A percentile compares a stretch with the other conserved stretches of the same genome.
Evolutionary conservation across 257 asterid genomes (phyloP).

Genomic region (Verbascum thapsus): DNA sequence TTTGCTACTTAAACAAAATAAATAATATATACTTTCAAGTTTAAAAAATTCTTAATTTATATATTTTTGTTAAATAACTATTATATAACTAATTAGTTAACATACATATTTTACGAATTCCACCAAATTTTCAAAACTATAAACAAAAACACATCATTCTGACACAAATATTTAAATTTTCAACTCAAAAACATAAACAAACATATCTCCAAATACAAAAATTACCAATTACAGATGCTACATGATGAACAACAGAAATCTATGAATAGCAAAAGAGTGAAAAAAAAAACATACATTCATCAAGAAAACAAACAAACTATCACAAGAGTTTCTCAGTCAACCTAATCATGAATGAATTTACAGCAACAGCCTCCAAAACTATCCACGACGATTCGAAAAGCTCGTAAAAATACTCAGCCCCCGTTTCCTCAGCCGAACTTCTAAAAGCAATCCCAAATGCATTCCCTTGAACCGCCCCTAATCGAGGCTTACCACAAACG

Average conservation of each 20-base stretch:
- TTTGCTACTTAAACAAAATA: too few species aligned
- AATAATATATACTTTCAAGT: too few species aligned
- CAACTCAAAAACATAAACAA: too few species aligned
- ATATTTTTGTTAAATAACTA: too few species aligned
- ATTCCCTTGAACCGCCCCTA: constrained; percentile 94
- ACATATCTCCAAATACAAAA: too few species aligned
- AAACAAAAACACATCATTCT: too few species aligned
- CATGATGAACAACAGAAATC: constrained; percentile 35
- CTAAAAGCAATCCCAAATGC: constrained; percentile 93
- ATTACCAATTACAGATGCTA: too few species aligned
- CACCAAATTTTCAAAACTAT: too few species aligned
- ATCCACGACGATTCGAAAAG: constrained; percentile 97
- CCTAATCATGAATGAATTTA: constrained; percentile 94
- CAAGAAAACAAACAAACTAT: constrained; percentile 25
- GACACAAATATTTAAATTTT: too few species aligned
- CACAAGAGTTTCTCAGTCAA: constrained; percentile 80
- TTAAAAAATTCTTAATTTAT: too few species aligned
- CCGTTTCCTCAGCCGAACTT: constrained; percentile 89
- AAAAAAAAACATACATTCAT: constrained; percentile 14
- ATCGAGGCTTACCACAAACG: constrained; percentile 89
- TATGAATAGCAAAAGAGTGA: constrained; percentile 33
- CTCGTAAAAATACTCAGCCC: constrained; percentile 94
- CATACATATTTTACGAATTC: too few species aligned
- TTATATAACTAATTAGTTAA: too few species aligned
- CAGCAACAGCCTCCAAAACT: constrained; percentile 78